Evolutionary conservation across 192 early-diverging fungal species (phyloP).

Genomic region (Endogone sp.): DNA sequence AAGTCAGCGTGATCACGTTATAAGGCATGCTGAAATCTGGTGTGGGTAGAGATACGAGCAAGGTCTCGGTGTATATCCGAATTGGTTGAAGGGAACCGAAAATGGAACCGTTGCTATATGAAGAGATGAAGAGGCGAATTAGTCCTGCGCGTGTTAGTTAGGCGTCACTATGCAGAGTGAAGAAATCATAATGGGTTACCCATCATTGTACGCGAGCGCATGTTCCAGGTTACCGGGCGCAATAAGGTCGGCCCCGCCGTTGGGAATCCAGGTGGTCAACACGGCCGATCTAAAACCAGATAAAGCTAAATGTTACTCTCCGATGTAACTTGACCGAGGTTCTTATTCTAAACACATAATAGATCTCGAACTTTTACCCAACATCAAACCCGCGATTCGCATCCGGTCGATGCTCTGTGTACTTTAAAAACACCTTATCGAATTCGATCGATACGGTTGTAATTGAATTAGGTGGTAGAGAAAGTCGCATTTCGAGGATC

Average conservation of each 20-base stretch:
- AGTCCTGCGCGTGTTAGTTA: too few species aligned
- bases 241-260: neutral
- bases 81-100: constrained; percentile 14
- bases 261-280: constrained; percentile 32
- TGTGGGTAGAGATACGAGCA: constrained; percentile 89
- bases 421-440: constrained; percentile 91
- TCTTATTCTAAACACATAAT: neutral
- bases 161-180: too few species aligned
- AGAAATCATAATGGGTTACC: neutral
- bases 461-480: constrained; percentile 65
- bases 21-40: constrained; percentile 99
- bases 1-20: constrained; percentile 97
- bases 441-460: constrained; percentile 73
- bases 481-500: constrained; percentile 68
- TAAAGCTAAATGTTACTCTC: neutral
- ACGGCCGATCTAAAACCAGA: constrained; percentile 45
- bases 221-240: constrained; percentile 9
- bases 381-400: constrained; percentile 95
- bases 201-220: constrained; percentile 6
- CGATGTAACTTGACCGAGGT: neutral
- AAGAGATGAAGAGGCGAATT: too few species aligned
- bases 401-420: constrained; percentile 95
- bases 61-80: constrained; percentile 76
- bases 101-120: neutral
- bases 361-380: constrained; percentile 37